Evolutionary conservation across 148 eudicot species (phyloP), one percentile per base, ranked within the genome.

Genomic region (Gaultheria prostrata): DNA sequence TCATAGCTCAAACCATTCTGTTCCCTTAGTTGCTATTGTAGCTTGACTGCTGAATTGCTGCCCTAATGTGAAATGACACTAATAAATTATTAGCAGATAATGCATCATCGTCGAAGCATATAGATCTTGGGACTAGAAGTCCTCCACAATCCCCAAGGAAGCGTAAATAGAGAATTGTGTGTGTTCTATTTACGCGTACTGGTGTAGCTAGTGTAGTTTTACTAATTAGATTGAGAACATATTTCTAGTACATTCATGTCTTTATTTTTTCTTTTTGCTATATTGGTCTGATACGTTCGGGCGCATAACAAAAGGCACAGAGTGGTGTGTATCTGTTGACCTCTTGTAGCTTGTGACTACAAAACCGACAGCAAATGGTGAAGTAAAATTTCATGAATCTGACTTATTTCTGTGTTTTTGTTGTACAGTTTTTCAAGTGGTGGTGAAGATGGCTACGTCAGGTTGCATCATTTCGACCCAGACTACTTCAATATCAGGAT

Each of bases 371-470:
- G 63, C n/a, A 51, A 76, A n/a, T 12, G 30, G 45, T 14, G 43
- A 8, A 45, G 24, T n/a, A 76, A n/a, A 14, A 14, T 76, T 20
- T 46, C 30, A 53, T 21, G 49, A 48, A 70, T 48, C 48, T 50
- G 24, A 28, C 57, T 1, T 30, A 30, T 24, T 20, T 18, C 28
- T 70, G 46, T 85, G 3, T 33, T 11, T 61, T 67, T 50, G 8
- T 13, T 59, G 28, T 72, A 85, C 85, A 95, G 98, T 88, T 95
- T 95, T 86, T 90, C 97, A 5, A 93, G 96, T 84, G 98, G 98
- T 80, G 98, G 98, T 70, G 98, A 95, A 90, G 98, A 95, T 88
- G 98, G 98, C 43, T 95, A 92, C 61, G 98, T 94, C 56, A 90
- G 98, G 85, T 74, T 95, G 72, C 98, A 95, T 78, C 98, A 95